A percentile compares a stretch with the other conserved stretches of the same genome.
Evolutionary conservation across 129 eudicot genomes (phyloP).

Genomic region (Ambrosia trifida): DNA sequence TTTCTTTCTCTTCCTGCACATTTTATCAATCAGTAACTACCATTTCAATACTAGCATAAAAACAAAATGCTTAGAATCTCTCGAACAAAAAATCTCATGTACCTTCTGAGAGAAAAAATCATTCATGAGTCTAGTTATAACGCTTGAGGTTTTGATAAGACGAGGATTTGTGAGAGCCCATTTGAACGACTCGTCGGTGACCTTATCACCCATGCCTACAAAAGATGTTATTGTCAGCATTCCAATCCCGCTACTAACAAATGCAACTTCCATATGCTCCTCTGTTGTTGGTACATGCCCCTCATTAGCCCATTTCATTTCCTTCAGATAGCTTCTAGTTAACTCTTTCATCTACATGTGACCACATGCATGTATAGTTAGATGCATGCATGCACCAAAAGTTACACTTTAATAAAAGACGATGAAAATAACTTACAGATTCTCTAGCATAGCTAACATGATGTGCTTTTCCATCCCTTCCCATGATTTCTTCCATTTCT

Average conservation of each 20-base stretch:
- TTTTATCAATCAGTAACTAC: too few species aligned
- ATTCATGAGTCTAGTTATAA: constrained; percentile 29
- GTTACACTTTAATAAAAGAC: not conserved
- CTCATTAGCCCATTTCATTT: constrained; percentile 23
- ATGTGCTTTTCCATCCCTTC: not conserved
- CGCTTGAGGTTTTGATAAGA: not conserved
- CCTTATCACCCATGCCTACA: constrained; percentile 20
- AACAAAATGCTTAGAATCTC: too few species aligned
- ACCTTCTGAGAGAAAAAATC: constrained; percentile 38
- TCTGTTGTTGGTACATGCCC: constrained; percentile 26
- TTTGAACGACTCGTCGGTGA: constrained; percentile 17
- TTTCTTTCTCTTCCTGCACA: too few species aligned
- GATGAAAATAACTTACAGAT: not conserved
- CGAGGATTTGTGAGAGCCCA: constrained; percentile 23
- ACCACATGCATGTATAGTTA: not conserved
- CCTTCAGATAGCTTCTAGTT: constrained; percentile 5
- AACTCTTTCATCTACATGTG: constrained; percentile 6
- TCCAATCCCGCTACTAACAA: not conserved
- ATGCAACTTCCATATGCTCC: constrained; percentile 9
- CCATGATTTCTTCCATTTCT: not conserved
- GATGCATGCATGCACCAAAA: too few species aligned
- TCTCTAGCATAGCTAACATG: not conserved
- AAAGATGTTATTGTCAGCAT: not conserved
- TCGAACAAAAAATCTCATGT: not conserved
- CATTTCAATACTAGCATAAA: too few species aligned